These are phyloP conservation scores for Aspergillus bombycis DNA, from an alignment of 2,329 filamentous ascomycete genomes.

Conservation along the genomic window DNA sequence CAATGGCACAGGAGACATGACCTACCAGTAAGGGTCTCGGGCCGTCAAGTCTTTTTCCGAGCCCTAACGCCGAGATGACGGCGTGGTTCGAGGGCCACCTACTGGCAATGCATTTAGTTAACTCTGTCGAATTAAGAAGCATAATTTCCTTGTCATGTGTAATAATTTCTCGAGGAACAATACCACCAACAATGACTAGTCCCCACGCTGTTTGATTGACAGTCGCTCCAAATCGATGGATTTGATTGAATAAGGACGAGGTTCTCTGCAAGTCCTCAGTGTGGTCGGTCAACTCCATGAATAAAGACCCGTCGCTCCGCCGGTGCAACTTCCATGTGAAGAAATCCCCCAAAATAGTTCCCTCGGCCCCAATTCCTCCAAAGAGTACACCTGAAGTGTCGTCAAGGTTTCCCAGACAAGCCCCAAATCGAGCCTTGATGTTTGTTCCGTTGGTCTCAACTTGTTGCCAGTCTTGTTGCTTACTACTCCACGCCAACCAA, in stretches of 20 bases:
- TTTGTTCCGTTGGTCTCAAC: constrained; percentile 38
- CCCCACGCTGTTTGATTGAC: constrained; percentile 50
- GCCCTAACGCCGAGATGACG: constrained; percentile 31
- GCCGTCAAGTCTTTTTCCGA: constrained; percentile 31
- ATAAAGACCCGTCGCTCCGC: constrained; percentile 34
- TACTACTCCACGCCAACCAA: constrained; percentile 59
- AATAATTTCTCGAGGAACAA: constrained; percentile 43
- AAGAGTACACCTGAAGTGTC: constrained; percentile 64
- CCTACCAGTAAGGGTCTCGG: constrained; percentile 73
- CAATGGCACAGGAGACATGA: constrained; percentile 57
- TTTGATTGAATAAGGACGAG: constrained; percentile 34
- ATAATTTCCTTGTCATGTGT: constrained; percentile 59
- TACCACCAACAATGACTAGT: constrained; percentile 57
- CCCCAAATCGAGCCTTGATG: constrained; percentile 60
- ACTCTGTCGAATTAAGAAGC: constrained; percentile 33
- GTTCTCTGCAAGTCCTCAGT: constrained; percentile 28
- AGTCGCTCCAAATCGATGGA: constrained; percentile 56
- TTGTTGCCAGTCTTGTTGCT: constrained; percentile 53
- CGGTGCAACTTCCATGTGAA: constrained; percentile 66
- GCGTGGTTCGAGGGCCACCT: constrained; percentile 26
- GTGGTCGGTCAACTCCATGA: constrained; percentile 29
- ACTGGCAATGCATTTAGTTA: constrained; percentile 23
- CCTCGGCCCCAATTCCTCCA: constrained; percentile 71
- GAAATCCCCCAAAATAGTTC: constrained; percentile 63
- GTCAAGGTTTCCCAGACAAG: constrained; percentile 48